Conservation (phyloP, 169 alveolate genomes). For the Cryptosporidium meleagridis region DNA sequence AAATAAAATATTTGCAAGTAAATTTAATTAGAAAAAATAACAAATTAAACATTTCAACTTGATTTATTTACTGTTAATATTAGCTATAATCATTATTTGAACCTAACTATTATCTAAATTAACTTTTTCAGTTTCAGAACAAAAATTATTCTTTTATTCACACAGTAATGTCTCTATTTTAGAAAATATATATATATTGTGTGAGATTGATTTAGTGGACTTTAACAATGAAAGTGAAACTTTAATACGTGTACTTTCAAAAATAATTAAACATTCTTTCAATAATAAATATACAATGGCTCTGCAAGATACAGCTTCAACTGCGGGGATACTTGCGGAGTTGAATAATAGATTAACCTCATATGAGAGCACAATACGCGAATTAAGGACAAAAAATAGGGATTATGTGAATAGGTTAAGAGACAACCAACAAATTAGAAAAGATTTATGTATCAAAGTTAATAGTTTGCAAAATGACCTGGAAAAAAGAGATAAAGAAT, state of each 20-base stretch:
- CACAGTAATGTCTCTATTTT: slow-evolving; percentile 53
- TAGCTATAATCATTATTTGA: not conserved
- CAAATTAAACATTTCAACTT: not conserved
- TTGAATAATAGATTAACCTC: slow-evolving; percentile 70
- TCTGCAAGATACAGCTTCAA: slow-evolving; percentile 70
- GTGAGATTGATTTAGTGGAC: slow-evolving; percentile 6
- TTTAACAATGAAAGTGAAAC: not conserved
- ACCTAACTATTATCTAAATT: not conserved
- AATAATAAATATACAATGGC: slow-evolving; percentile 23
- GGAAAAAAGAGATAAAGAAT: slow-evolving; percentile 63
- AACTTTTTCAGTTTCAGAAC: not conserved
- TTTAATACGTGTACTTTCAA: not conserved
- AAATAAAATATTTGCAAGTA: no score
- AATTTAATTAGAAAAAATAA: not conserved
- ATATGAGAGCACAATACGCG: slow-evolving; percentile 72
- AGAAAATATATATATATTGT: not conserved
- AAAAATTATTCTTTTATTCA: not conserved
- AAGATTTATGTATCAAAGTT: slow-evolving; percentile 61
- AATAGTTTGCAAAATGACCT: slow-evolving; percentile 62
- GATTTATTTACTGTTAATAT: not conserved
- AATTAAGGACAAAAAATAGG: slow-evolving; percentile 48
- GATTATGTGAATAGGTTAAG: slow-evolving; percentile 61
- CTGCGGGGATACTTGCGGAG: slow-evolving; percentile 75
- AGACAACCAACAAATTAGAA: slow-evolving; percentile 70
- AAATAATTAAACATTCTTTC: not conserved